Conservation (phyloP, 129 eudicot genomes). For the Tagetes erecta region DNA sequence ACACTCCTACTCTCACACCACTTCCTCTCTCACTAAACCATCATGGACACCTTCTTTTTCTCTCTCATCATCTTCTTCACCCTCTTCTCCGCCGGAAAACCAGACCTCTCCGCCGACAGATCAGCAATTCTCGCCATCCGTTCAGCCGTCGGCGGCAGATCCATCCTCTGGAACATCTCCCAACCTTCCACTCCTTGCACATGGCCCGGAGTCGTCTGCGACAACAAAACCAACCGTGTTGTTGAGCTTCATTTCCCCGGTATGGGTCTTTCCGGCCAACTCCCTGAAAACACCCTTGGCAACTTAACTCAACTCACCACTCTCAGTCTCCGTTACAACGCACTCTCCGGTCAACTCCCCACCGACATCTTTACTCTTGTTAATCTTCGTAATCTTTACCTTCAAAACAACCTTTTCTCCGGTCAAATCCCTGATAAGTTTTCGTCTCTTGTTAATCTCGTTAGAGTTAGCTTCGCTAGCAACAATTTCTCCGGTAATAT, state of each 20-base stretch:
- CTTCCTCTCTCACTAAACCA: constrained; percentile 18
- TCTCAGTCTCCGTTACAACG: constrained; percentile 74
- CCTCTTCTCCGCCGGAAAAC: constrained; percentile 26
- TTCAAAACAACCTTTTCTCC: constrained; percentile 58
- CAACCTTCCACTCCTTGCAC: constrained; percentile 57
- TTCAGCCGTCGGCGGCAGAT: constrained; percentile 68
- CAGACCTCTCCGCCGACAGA: constrained; percentile 61
- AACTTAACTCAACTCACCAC: constrained; percentile 57
- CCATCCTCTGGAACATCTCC: constrained; percentile 73
- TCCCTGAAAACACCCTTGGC: constrained; percentile 54
- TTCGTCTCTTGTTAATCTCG: constrained; percentile 43
- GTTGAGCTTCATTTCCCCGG: constrained; percentile 79
- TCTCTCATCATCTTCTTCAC: constrained; percentile 33
- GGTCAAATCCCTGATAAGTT: constrained; percentile 61
- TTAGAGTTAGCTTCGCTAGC: constrained; percentile 52
- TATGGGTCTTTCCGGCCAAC: constrained; percentile 63
- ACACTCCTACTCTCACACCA: constrained; percentile 25
- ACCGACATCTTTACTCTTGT: constrained; percentile 41
- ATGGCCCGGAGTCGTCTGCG: constrained; percentile 71
- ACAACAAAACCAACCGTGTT: constrained; percentile 51
- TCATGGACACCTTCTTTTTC: constrained; percentile 23
- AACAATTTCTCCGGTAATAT: constrained; percentile 66
- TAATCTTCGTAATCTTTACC: constrained; percentile 59
- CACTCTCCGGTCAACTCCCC: constrained; percentile 63
- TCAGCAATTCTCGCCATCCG: constrained; percentile 68